Evolutionary conservation across 129 eudicot species (phyloP), one percentile per base, ranked within the genome.

Genomic region (Pulicaria dysenterica): DNA sequence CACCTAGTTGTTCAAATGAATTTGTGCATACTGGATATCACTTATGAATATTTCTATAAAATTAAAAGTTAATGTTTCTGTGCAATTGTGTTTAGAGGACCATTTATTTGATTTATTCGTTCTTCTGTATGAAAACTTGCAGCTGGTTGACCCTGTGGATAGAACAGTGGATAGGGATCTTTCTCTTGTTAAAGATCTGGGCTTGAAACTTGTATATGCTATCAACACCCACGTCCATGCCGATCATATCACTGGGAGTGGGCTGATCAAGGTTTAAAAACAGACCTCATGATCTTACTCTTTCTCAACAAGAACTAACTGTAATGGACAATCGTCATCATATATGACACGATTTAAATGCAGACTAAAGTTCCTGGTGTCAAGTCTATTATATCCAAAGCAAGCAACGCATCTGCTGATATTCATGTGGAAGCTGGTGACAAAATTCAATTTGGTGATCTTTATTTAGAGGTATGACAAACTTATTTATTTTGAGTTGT

Each of bases 181-280:
- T 19, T 80, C 96, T 62, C 83, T 93, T 73, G 70, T 94, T 63
- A 86, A 86, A 58, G 96, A 94, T 69, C 79, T 94, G 55, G 96
- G 98, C 15, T 72, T 94, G 82, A 94, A 94, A 81, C 96, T 94
- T 73, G 46, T 90, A 4, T 94, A 94, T 74, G 98, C 97, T 17
- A 79, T 93, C 81, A 93, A 93, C 79, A 93, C 98, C 17, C 98
- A 93, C 82, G 98, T 90, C 36, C 98, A 93, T 85, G 98, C 98
- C 9, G 98, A 93, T 87, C 98, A 93, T 73, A 90, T 93, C 72
- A 93, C 98, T 67, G 98, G 98, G 16, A 80, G 86, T 50, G 98
- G 98, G 44, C 56, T 83, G 54, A 77, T 93, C 68, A 93, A 93
- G 95, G 98, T 90, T 77, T 12, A n/a, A 7, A 24, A 69, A 66